Evolutionary conservation across 192 early-diverging fungal genomes (phyloP).

Genomic region (Blastocladiella britannica): DNA sequence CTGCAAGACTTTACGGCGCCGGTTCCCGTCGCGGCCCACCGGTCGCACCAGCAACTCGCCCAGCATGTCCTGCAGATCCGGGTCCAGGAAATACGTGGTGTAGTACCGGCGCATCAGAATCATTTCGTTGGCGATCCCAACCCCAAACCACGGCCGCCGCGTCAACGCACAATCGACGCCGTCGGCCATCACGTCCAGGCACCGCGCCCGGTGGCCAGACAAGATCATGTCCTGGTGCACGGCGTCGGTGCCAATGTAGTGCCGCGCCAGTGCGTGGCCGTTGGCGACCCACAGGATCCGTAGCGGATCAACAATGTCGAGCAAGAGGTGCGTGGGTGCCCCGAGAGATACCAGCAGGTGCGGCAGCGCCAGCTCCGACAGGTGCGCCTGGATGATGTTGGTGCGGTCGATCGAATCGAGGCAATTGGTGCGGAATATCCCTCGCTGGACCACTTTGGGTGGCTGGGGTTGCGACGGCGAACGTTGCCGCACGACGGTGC

Average conservation of each 20-base stretch:
- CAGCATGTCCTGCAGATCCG: background rate
- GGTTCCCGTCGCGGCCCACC: background rate
- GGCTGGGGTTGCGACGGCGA: too few relatives aligned
- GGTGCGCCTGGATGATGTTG: background rate
- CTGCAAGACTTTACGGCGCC: too few relatives aligned
- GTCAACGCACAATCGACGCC: constrained; percentile 17
- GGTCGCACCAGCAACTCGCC: background rate
- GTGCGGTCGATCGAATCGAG: background rate
- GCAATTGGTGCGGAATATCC: background rate
- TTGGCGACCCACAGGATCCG: background rate
- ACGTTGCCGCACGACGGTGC: too few relatives aligned
- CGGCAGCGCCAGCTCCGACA: background rate
- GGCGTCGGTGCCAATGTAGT: background rate
- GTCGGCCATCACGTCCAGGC: constrained; percentile 36
- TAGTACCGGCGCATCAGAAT: too few relatives aligned
- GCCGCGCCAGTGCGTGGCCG: background rate
- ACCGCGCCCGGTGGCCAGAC: constrained; percentile 16
- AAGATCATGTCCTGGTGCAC: background rate
- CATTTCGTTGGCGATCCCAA: too few relatives aligned
- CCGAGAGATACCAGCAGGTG: background rate
- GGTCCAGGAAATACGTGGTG: too few relatives aligned
- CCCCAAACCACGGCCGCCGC: background rate
- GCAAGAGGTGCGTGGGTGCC: background rate
- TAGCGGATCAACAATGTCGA: background rate
- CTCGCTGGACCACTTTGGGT: too few relatives aligned